These are phyloP conservation scores for Fusarium irregulare DNA, from an alignment of 2,329 filamentous ascomycete species.

Conservation along the genomic window DNA sequence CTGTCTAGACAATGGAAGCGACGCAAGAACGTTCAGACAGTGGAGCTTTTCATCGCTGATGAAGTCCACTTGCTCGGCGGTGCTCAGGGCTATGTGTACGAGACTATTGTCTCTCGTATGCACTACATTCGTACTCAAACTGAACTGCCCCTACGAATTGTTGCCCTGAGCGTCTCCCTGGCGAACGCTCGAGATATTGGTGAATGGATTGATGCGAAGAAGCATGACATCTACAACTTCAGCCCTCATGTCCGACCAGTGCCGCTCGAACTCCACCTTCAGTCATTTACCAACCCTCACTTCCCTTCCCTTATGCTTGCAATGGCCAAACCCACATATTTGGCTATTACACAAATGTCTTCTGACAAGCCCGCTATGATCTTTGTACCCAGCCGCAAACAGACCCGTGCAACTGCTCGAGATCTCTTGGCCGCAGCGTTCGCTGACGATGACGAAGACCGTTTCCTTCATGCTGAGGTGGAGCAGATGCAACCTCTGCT, in stretches of 20 bases:
- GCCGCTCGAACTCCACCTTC: slow-evolving; percentile 91
- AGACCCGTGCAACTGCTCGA: slow-evolving; percentile 85
- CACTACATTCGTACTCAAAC: slow-evolving; percentile 93
- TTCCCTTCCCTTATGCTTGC: slow-evolving; percentile 98
- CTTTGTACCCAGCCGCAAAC: slow-evolving; percentile 93
- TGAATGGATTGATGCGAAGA: slow-evolving; percentile 97
- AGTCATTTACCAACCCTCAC: slow-evolving; percentile 95
- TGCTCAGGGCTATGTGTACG: slow-evolving; percentile 87
- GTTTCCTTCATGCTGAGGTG: slow-evolving; percentile 87
- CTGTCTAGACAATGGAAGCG: slow-evolving; percentile 96
- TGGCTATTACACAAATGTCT: slow-evolving; percentile 88
- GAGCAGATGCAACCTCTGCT: slow-evolving; percentile 86
- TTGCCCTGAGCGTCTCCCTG: slow-evolving; percentile 91
- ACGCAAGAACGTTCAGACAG: slow-evolving; percentile 91
- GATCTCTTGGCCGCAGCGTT: slow-evolving; percentile 90
- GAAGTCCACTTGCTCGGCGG: slow-evolving; percentile 94
- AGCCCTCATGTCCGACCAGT: slow-evolving; percentile 90
- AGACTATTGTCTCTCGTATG: slow-evolving; percentile 97
- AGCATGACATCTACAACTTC: slow-evolving; percentile 99
- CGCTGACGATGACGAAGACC: slow-evolving; percentile 90
- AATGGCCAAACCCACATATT: slow-evolving; percentile 95
- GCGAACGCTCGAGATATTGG: slow-evolving; percentile 94
- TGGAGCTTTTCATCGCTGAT: slow-evolving; percentile 93
- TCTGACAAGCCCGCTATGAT: slow-evolving; percentile 89
- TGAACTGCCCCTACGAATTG: slow-evolving; percentile 84